Conservation (phyloP, 331 rosid species). For the Saraca asoca region DNA sequence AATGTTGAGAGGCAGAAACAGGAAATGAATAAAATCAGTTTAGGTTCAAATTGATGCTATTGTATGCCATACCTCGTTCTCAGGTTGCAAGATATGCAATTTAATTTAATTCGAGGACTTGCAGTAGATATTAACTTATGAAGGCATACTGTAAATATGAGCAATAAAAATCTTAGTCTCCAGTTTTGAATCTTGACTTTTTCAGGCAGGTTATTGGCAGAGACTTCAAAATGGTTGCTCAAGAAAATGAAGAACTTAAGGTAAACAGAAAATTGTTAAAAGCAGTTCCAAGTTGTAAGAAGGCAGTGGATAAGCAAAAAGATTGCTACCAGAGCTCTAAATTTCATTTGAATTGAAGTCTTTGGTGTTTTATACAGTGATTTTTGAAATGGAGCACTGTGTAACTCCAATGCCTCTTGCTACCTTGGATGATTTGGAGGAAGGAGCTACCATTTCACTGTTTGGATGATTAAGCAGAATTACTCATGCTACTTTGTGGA, state of each 20-base stretch:
- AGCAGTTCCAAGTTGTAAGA: slow-evolving; percentile 4
- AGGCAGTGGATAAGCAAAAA: not conserved
- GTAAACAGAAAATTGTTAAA: not conserved
- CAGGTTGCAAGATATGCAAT: not conserved
- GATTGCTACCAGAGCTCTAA: no score
- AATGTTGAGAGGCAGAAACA: slow-evolving; percentile 7
- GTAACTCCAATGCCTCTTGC: no score
- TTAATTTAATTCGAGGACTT: slow-evolving; percentile 15
- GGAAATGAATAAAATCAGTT: slow-evolving; percentile 1
- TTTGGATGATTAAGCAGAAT: no score
- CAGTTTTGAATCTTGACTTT: not conserved
- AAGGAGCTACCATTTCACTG: no score
- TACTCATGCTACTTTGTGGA: no score
- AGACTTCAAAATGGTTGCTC: not conserved
- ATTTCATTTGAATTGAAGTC: no score
- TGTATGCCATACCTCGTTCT: slow-evolving; percentile 2
- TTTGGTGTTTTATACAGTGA: no score
- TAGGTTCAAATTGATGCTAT: not conserved
- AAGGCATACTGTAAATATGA: slow-evolving; percentile 6
- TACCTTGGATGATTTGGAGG: no score
- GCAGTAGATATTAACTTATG: slow-evolving; percentile 7
- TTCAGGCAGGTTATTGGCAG: no score
- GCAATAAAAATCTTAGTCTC: not conserved
- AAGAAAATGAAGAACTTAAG: not conserved
- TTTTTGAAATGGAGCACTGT: no score